phyloP scores from a whole-genome alignment of 2,329 filamentous ascomycete genomes.

The Bisporella sp. region DNA sequence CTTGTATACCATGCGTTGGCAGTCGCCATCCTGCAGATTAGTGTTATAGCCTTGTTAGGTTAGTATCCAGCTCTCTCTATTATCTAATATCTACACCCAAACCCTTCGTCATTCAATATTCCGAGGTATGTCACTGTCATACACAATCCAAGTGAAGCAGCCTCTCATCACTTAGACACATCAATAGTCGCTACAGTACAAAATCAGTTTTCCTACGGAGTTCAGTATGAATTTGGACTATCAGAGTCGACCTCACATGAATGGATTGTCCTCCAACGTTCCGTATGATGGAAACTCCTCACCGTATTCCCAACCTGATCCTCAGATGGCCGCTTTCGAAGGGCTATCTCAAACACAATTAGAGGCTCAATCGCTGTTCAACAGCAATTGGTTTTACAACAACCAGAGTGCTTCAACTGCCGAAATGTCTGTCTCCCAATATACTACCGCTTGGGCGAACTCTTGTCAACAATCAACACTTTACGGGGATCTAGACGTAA shows the following conservation, averaged over 20 bases:
- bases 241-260: slow-evolving; percentile 14
- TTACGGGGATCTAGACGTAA: too few relatives aligned
- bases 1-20: slow-evolving; percentile 23
- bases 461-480: too few relatives aligned
- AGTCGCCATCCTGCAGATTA: slow-evolving; percentile 23
- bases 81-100: slow-evolving; percentile 25
- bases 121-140: slow-evolving; percentile 20
- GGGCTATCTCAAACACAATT: slow-evolving; percentile 17
- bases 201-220: slow-evolving; percentile 13
- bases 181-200: slow-evolving; percentile 10
- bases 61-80: slow-evolving; percentile 7
- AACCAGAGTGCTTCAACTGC: neutral
- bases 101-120: slow-evolving; percentile 25
- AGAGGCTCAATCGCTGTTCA: slow-evolving; percentile 11
- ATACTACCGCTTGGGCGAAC: slow-evolving; percentile 9
- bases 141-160: slow-evolving; percentile 19
- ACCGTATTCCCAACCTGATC: slow-evolving; percentile 12
- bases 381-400: neutral
- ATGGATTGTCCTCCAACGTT: slow-evolving; percentile 16
- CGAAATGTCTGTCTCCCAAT: slow-evolving; percentile 15
- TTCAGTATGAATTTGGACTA: slow-evolving; percentile 22
- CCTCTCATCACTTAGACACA: slow-evolving; percentile 17
- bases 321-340: slow-evolving; percentile 19
- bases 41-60: slow-evolving; percentile 17
- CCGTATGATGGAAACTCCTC: slow-evolving; percentile 15